Base-by-base conservation (phyloP, 768 basidiomycete genomes). In the Chalciporus piperatus region DNA sequence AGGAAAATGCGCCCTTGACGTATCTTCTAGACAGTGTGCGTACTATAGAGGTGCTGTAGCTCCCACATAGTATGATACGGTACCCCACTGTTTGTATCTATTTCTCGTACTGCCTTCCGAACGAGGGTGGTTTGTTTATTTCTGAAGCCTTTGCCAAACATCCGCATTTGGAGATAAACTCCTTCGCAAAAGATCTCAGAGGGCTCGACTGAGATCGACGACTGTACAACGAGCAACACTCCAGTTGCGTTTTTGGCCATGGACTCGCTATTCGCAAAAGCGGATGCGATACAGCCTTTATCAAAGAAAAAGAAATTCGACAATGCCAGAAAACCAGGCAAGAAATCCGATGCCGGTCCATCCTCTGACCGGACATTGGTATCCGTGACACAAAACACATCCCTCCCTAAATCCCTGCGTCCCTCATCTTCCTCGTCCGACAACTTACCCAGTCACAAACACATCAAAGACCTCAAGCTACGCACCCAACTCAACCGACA, bases 391-490 rank as follows among this genome's bases (percentile, higher is more conserved):
- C 73, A 76, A 48, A 74, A 76, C 50, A 87, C 90, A 0, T 65
- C 79, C 10, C 61, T 88, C 3, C 89, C 91, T 0, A 80, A 81
- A 61, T 91, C 91, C 0, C 78, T 92, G 16, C 81, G 78, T 47
- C 69, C 79, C 10, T 72, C 73, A 0, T 70, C 73, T 4, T 70
- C 82, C 5, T 67, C 76, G 1, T 72, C 78, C 0, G 76, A 76
- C 41, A 72, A 75, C 54, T 67, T 76, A 2, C 71, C 73, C 2
- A 79, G 72, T 41, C 78, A 86, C 61, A 67, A 68, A 2, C 84
- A 89, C 58, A 83, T 94, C 20, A 75, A 77, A 6, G 86, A 91
- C 68, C 82, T 82, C 69, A 91, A 87, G 60, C 77, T 95, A 2
- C 79, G 89, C n/a, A 73, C 81, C 4, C 78, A 86, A 56, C 73